Base-by-base conservation (phyloP, 1,284 basidiomycete species). In the Coniferiporia sulphurascens region DNA sequence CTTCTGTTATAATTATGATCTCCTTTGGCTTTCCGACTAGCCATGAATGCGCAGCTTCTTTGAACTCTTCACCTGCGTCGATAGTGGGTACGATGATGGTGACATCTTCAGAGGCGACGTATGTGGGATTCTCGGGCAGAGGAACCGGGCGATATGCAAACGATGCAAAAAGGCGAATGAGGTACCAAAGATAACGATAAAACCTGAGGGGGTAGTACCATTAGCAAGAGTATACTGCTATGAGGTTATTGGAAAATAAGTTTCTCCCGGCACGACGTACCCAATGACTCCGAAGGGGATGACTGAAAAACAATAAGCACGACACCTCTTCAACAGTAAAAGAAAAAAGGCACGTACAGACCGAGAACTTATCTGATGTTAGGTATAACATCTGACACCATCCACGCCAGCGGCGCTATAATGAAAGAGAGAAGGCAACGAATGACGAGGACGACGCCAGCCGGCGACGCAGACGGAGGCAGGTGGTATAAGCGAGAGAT, bases 1-100 rank as follows among this genome's bases (percentile, higher is more conserved):
- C 91, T 73, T 95, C 93, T 8, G 93, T 95, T 71, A 95, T 90
- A 74, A 95, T 94, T 78, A 95, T 80, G 69, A 95, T 93, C 74
- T 95, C 91, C 70, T 93, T 93, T 13, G 93, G 93, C 66, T 90
- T 87, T 65, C 91, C 91, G 65, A 86, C 84, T 61, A 96, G 87
- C 93, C 93, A 95, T 66, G 84, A 89, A 73, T 88, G 83, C 35
- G 93, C 92, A 46, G 93, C 93, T 73, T 94, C 89, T 76, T 91
- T 91, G 79, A 96, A 95, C 74, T 94, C 92, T 70, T 94, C 91
- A 52, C 93, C 93, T 12, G 93, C 93, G 70, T 96, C 93, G 69
- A 96, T 95, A 64, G 93, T 95, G 43, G 93, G 93, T 2, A 95
- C 93, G 63, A 96, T 93, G 70, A 95, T 94, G 32, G 93, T 95